These are phyloP conservation scores for Talaromyces liani DNA, from an alignment of 495 filamentous ascomycete genomes.

Conservation along the genomic window DNA sequence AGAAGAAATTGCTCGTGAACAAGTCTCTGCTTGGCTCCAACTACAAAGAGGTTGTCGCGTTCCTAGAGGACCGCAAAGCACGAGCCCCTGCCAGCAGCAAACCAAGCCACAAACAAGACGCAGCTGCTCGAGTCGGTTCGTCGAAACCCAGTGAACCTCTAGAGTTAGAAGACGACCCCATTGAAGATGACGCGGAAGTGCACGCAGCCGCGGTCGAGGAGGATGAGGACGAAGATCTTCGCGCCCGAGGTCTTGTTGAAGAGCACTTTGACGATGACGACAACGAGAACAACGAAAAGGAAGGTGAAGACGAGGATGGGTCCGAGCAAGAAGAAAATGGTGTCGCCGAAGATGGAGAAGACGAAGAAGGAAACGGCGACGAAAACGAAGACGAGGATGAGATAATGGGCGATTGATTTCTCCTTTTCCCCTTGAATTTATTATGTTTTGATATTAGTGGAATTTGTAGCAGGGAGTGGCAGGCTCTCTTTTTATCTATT, in stretches of 20 bases:
- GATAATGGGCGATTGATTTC: conserved; percentile 58
- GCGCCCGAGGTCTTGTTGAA: conserved; percentile 51
- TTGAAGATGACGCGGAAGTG: conserved; percentile 44
- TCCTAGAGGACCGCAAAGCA: conserved; percentile 57
- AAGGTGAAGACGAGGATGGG: conserved; percentile 20
- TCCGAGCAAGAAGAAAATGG: not conserved
- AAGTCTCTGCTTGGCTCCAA: conserved; percentile 60
- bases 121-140: conserved; percentile 13
- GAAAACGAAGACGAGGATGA: conserved; percentile 53
- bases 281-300: conserved; percentile 28
- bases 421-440: conserved; percentile 4
- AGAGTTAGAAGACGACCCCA: conserved; percentile 32
- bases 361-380: conserved; percentile 34
- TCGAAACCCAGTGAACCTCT: conserved; percentile 31
- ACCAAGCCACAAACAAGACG: conserved; percentile 44
- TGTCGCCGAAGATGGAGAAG: not conserved
- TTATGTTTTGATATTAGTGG: not conserved
- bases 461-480: not conserved
- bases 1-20: conserved; percentile 59
- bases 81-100: conserved; percentile 30
- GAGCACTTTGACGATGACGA: conserved; percentile 46
- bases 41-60: conserved; percentile 68
- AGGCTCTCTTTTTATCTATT: conserved; percentile 7
- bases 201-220: conserved; percentile 45
- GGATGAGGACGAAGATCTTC: conserved; percentile 53